These are phyloP conservation scores for Nepenthes alata DNA, from an alignment of 179 eudicot species.

Conservation along the genomic window DNA sequence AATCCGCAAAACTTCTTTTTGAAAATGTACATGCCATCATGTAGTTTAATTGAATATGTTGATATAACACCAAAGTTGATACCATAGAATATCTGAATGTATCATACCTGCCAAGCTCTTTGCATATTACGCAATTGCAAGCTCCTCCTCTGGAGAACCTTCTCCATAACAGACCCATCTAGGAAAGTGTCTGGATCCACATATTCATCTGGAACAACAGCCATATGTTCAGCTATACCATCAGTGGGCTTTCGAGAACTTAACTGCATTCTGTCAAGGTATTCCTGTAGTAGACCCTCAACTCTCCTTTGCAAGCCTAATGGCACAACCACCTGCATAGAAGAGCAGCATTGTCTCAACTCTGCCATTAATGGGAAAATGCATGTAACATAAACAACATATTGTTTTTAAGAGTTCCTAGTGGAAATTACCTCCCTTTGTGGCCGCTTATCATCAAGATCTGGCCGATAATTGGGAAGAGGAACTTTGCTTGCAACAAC, in stretches of 20 bases:
- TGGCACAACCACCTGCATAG: constrained; percentile 70
- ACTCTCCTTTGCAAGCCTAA: constrained; percentile 97
- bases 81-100: not conserved
- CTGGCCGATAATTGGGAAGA: constrained; percentile 95
- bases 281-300: constrained; percentile 93
- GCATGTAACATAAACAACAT: not conserved
- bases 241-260: constrained; percentile 24
- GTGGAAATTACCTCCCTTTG: constrained; percentile 78
- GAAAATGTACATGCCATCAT: too few species aligned
- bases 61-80: too few species aligned
- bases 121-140: constrained; percentile 90
- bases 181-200: constrained; percentile 41
- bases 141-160: constrained; percentile 83
- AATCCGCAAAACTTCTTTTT: too few species aligned
- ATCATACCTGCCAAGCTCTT: constrained; percentile 85
- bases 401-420: not conserved
- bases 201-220: constrained; percentile 21
- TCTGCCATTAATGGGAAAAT: not conserved
- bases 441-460: constrained; percentile 98
- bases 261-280: constrained; percentile 60
- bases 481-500: constrained; percentile 96
- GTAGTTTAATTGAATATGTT: too few species aligned
- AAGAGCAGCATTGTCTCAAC: constrained; percentile 4
- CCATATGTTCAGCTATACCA: constrained; percentile 21
- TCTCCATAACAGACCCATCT: constrained; percentile 94